These are phyloP conservation scores for Saxispiralis lemnorum DNA, from an alignment of 495 filamentous ascomycete species.

Conservation along the genomic window DNA sequence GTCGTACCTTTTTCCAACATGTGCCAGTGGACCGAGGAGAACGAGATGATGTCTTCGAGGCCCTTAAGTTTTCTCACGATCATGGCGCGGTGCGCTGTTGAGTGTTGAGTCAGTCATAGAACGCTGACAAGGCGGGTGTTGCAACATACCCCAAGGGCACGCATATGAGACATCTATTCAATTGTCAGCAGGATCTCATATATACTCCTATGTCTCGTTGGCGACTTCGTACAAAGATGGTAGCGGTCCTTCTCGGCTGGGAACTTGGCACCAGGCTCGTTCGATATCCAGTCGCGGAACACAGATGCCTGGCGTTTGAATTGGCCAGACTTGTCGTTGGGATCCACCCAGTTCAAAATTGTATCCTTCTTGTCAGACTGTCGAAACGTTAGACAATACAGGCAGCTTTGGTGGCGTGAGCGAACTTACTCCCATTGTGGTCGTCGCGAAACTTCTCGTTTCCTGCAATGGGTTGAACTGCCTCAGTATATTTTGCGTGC, in stretches of 20 bases:
- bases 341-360: constrained; percentile 73
- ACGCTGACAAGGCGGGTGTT: not conserved
- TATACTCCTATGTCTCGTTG: not conserved
- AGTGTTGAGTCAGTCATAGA: too few species aligned
- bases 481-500: too few species aligned
- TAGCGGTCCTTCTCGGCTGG: constrained; percentile 51
- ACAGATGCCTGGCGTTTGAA: constrained; percentile 49
- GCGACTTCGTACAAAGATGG: constrained; percentile 33
- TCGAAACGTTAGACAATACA: not conserved
- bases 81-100: constrained; percentile 43
- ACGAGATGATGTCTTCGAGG: constrained; percentile 46
- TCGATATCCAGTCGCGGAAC: constrained; percentile 29
- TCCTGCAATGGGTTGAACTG: too few species aligned
- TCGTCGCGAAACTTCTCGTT: not conserved
- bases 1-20: constrained; percentile 39
- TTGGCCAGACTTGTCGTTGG: constrained; percentile 59
- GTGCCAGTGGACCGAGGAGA: constrained; percentile 52
- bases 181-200: not conserved
- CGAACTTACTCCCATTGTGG: constrained; percentile 5
- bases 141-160: constrained; percentile 51
- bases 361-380: constrained; percentile 13
- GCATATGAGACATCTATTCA: constrained; percentile 44
- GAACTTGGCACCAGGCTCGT: constrained; percentile 41
- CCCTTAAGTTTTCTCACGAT: constrained; percentile 52
- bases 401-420: not conserved